Base-by-base conservation (phyloP, 1,284 basidiomycete genomes). In the Papiliotrema nemorosa region DNA sequence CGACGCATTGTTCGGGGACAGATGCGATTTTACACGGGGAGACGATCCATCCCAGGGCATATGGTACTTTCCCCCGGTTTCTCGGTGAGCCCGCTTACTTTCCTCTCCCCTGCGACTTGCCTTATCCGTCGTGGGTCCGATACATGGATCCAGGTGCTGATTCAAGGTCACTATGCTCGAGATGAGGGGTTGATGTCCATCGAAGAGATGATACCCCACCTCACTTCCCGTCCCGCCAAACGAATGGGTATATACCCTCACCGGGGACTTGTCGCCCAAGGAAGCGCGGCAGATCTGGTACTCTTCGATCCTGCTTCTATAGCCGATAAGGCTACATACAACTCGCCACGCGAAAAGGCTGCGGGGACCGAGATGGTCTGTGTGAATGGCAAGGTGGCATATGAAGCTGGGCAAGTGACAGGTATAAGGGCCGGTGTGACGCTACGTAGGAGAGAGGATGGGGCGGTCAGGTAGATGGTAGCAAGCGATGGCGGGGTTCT, bases 401-500 rank as follows among this genome's bases (percentile, higher is more conserved):
- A 70, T 33, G 66, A 70, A 29, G 62, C 67, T 39, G 69, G 69
- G 9, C 37, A 42, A 18, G 44, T 62, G 50, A 65, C 58, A 13
- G 70, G 66, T 0, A 39, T n/a, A 12, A 53, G 70, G 42, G 59
- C 54, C n/a, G 72, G 72, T 1, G 34, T 33, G 34, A 65, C 64
- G 6, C 72, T 69, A 36, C 76, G 79, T 13, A 70, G 70, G 2
- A 55, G 77, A 70, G 22, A 72, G 69, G 55, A 77, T 67, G 69
- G 78, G 64, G 56, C 33, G 38, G 66, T 63, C 14, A 13, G 12
- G 20, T 16, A 10, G 20, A 20, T 20, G 12, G 10, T 39, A 20
- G 20, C 31, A 34, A 10, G n/a, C 10, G 31, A 34, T 34, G 31
- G 31, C 31, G 31, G n/a, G n/a, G n/a, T 10, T n/a, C 31, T 10